phyloP scores from a whole-genome alignment of 75 land plant genomes.

The Cunninghamia lanceolata region DNA sequence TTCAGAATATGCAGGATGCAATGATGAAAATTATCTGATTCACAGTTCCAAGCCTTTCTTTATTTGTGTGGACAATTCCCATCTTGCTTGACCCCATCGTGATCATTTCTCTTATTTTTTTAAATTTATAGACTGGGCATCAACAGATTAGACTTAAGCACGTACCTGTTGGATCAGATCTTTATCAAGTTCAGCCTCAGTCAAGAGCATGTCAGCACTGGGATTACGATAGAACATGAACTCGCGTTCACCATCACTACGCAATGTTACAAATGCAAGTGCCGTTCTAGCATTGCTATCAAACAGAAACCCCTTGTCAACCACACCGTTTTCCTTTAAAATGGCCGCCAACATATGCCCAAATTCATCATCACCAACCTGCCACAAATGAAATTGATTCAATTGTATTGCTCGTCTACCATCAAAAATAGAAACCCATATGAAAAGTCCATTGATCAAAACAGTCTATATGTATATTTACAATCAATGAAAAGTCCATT shows the following conservation, averaged over 20 bases:
- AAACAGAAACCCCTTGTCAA: slow-evolving; percentile 28
- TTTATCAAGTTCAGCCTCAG: slow-evolving; percentile 49
- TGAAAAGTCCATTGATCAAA: too few species aligned
- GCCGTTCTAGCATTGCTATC: slow-evolving; percentile 45
- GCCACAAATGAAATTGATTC: neutral
- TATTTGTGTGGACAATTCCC: slow-evolving; percentile 16
- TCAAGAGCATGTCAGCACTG: slow-evolving; percentile 74
- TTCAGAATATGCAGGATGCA: neutral
- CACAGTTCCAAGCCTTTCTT: neutral
- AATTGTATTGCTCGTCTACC: too few species aligned
- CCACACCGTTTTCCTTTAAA: slow-evolving; percentile 34
- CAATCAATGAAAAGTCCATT: too few species aligned
- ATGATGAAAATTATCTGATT: neutral
- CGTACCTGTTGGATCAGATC: slow-evolving; percentile 50
- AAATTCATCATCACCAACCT: slow-evolving; percentile 66
- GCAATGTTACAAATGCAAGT: slow-evolving; percentile 51
- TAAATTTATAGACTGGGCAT: slow-evolving; percentile 20
- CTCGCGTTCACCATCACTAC: slow-evolving; percentile 44
- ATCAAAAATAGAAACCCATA: neutral
- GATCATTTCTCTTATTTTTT: slow-evolving; percentile 22
- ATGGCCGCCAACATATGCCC: slow-evolving; percentile 54
- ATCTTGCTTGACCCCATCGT: neutral
- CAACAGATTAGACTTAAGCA: neutral
- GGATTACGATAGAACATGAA: slow-evolving; percentile 78
- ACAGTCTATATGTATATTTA: too few species aligned